Conservation (phyloP, 1,284 basidiomycete genomes). For the Erythrobasidium hasegawianum region DNA sequence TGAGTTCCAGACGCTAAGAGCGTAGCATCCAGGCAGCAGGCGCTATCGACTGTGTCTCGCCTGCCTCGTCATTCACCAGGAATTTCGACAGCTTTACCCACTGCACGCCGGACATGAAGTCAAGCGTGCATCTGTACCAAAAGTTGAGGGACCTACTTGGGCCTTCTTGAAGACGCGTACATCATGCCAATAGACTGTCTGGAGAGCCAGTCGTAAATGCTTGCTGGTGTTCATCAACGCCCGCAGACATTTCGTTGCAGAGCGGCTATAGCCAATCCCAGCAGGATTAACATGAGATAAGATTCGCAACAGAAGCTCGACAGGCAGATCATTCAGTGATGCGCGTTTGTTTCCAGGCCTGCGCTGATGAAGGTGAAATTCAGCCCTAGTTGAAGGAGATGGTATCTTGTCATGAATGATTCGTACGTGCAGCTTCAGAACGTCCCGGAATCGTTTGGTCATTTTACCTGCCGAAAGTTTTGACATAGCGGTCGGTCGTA, state of each 20-base stretch:
- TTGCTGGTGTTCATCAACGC: constrained; percentile 8
- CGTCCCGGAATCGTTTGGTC: too few species aligned
- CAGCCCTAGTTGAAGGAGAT: too few species aligned
- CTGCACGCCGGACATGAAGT: too few species aligned
- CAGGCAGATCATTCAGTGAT: constrained; percentile 4
- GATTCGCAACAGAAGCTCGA: constrained; percentile 15
- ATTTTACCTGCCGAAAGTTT: too few species aligned
- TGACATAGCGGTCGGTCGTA: too few species aligned
- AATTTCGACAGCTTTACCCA: not conserved
- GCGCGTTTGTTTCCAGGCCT: too few species aligned
- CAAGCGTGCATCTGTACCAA: too few species aligned
- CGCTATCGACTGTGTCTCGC: constrained; percentile 5
- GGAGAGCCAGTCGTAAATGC: not conserved
- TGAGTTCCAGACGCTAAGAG: not conserved
- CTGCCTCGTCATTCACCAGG: constrained; percentile 7
- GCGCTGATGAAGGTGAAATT: too few species aligned
- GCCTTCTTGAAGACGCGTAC: not conserved
- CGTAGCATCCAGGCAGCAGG: not conserved
- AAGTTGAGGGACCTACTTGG: not conserved
- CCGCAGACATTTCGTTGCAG: not conserved
- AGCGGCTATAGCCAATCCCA: not conserved
- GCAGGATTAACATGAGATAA: not conserved
- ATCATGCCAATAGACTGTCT: constrained; percentile 10
- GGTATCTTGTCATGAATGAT: too few species aligned
- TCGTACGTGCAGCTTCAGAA: too few species aligned